Base-by-base conservation (phyloP, 1,284 basidiomycete genomes). In the Ganoderma sinense region DNA sequence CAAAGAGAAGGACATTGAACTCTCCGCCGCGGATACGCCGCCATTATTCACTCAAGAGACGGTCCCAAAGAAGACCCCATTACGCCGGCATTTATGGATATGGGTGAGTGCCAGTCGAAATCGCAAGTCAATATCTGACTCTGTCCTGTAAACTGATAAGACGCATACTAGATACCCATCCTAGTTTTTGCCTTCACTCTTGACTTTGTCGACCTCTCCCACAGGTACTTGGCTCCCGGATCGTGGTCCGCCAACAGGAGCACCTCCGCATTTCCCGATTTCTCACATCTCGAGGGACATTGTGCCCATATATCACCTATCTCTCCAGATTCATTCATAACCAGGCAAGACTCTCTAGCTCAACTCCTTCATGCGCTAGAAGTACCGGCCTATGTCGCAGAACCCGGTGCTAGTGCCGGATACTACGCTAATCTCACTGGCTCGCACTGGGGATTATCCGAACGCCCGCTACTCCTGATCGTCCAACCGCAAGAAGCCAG, bases 391-490 rank as follows among this genome's bases (percentile, higher is more conserved):
- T 94, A 92, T 75, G 86, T 96, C 58, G 87, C 91, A 10, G 94
- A 96, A 78, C 93, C 94, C 11, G 90, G 92, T 0, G 86, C 93
- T 5, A 92, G 85, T 65, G 89, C 90, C 0, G 81, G 85, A 1
- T 97, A 89, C 84, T 96, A 88, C 75, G 87, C 85, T 43, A 95
- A 95, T 74, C 82, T 94, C 63, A 92, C 93, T 23, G 77, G 77
- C 3, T 73, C 83, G 0, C 75, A 86, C 20, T 96, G 95, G 95
- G 75, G 77, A 60, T 85, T 93, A 31, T 93, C 92, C 10, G 95
- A 96, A 80, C 86, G 94, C 1, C 94, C 94, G 0, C 85, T 96
- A 36, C 81, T 97, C 6, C 81, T 96, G 43, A 84, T 93, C 62
- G 76, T 96, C 62, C 84, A 86, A 10, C 86, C 92, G 3, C 71